phyloP scores from a whole-genome alignment of 2,329 filamentous ascomycete genomes.

The Celoporthe dispersa region DNA sequence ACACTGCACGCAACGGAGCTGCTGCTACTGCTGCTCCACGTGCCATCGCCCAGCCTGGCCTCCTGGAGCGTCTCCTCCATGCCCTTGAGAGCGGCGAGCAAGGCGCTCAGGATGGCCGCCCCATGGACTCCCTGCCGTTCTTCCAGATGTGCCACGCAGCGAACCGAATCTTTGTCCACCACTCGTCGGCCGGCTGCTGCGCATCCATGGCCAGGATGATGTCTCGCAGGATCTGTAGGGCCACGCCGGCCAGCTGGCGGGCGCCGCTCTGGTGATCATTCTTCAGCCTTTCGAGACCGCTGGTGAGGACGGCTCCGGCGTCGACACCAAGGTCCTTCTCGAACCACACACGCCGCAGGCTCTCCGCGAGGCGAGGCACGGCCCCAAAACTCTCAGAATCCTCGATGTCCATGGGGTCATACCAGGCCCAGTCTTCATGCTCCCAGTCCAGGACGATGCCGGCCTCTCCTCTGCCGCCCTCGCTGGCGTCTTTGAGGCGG shows the following conservation, averaged over 20 bases:
- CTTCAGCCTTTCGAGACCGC: conserved; percentile 54
- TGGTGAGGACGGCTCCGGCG: conserved; percentile 50
- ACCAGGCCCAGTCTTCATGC: conserved; percentile 63
- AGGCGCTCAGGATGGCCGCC: conserved; percentile 57
- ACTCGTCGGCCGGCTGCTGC: conserved; percentile 40
- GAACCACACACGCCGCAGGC: conserved; percentile 63
- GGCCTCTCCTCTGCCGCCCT: conserved; percentile 45
- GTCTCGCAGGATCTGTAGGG: conserved; percentile 54
- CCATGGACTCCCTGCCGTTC: conserved; percentile 70
- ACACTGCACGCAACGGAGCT: conserved; percentile 26
- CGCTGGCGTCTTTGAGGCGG: conserved; percentile 46
- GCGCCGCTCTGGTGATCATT: conserved; percentile 64
- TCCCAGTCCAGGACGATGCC: conserved; percentile 65
- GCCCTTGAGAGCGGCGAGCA: conserved; percentile 51
- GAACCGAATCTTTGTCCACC: conserved; percentile 62
- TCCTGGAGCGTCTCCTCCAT: conserved; percentile 41
- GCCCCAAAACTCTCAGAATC: conserved; percentile 52
- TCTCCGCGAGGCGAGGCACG: conserved; percentile 62
- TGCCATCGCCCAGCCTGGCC: conserved; percentile 31
- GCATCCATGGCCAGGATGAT: conserved; percentile 45
- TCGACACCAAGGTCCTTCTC: conserved; percentile 53
- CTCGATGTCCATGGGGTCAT: conserved; percentile 54
- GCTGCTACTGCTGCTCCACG: neutral
- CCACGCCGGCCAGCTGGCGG: conserved; percentile 58
- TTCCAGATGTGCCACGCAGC: conserved; percentile 68